Conservation (phyloP, 768 basidiomycete species). For the Flagelloscypha sp. region DNA sequence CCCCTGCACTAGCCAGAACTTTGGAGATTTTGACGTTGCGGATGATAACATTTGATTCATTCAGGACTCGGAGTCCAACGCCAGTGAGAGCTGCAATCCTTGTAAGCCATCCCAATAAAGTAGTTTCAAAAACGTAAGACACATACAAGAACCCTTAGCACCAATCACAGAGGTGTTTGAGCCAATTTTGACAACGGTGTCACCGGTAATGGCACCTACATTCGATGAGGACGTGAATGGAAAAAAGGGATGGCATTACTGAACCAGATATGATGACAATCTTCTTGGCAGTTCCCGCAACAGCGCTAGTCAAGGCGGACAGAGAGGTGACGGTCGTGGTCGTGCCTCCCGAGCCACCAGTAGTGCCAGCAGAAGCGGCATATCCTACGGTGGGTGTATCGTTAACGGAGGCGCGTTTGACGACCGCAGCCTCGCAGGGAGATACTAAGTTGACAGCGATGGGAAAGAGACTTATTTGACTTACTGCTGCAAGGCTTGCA, state of each 20-base stretch:
- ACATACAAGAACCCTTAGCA: conserved; percentile 28
- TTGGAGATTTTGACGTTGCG: conserved; percentile 43
- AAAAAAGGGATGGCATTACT: neutral
- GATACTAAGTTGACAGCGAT: too few relatives aligned
- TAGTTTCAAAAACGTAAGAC: neutral
- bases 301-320: conserved; percentile 31
- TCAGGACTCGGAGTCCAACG: conserved; percentile 36
- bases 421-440: too few relatives aligned
- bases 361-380: conserved; percentile 30
- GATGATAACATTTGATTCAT: conserved; percentile 38
- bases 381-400: conserved; percentile 33
- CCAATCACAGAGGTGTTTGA: conserved; percentile 38
- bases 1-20: conserved; percentile 35
- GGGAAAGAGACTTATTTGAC: too few relatives aligned
- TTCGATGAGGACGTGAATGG: neutral
- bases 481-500: too few relatives aligned
- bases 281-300: conserved; percentile 32
- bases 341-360: conserved; percentile 37
- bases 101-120: neutral
- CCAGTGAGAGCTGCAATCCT: conserved; percentile 32
- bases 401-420: conserved; percentile 27
- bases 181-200: conserved; percentile 32
- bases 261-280: conserved; percentile 36
- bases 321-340: conserved; percentile 36
- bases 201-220: conserved; percentile 34